A percentile compares a stretch with the other conserved stretches of the same genome.
Evolutionary conservation across 2,329 filamentous ascomycete genomes (phyloP).

Genomic region (Penicillium hordei): DNA sequence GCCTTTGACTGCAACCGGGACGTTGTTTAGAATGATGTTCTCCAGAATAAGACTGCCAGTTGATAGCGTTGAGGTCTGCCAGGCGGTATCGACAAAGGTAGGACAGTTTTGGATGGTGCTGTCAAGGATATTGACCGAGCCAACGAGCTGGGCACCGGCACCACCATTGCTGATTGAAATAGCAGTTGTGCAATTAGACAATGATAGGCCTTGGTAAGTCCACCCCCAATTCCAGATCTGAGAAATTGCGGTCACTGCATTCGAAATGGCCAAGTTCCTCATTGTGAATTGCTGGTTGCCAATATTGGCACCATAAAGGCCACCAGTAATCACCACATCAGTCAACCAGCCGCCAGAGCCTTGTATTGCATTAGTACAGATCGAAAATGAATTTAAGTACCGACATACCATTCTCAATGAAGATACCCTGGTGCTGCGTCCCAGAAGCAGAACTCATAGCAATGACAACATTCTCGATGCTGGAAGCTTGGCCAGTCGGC

Average conservation of each 20-base stretch:
- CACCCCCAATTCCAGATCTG: conserved; percentile 63
- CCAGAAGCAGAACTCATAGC: conserved; percentile 50
- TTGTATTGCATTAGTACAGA: conserved; percentile 11
- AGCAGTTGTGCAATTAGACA: conserved; percentile 55
- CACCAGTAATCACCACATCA: conserved; percentile 61
- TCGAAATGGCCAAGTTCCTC: conserved; percentile 55
- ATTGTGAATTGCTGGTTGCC: conserved; percentile 67
- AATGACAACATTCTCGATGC: conserved; percentile 63
- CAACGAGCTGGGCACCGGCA: conserved; percentile 47
- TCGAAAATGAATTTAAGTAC: too few relatives aligned
- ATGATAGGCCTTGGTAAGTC: conserved; percentile 52
- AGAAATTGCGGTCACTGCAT: conserved; percentile 54
- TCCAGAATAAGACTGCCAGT: conserved; percentile 57
- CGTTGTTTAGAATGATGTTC: conserved; percentile 54
- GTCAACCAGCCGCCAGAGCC: conserved; percentile 60
- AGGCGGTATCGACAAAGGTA: conserved; percentile 53
- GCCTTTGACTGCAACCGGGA: conserved; percentile 46
- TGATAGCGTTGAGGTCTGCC: conserved; percentile 43
- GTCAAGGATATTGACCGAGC: conserved; percentile 60
- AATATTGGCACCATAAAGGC: conserved; percentile 58
- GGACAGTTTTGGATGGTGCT: conserved; percentile 52
- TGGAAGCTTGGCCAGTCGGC: conserved; percentile 58
- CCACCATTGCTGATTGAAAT: conserved; percentile 52
- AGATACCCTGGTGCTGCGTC: conserved; percentile 58
- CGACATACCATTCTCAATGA: conserved; percentile 56